Conservation (phyloP, 2,329 filamentous ascomycete genomes). For the Claviceps paspali region DNA sequence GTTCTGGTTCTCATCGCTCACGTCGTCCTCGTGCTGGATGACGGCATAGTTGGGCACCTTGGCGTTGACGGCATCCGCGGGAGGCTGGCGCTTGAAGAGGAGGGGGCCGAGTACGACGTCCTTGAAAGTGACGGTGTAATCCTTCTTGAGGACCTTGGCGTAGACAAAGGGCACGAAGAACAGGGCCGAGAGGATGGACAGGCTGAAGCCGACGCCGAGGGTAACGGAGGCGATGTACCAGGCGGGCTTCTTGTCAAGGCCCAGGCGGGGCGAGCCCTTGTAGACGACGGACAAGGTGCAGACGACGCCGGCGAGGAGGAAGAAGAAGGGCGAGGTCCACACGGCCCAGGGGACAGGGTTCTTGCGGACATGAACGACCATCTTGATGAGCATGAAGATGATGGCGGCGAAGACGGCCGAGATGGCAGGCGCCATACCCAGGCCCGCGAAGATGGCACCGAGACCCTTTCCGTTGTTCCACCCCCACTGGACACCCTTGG, state of each 20-base stretch:
- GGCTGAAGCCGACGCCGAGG: conserved; percentile 45
- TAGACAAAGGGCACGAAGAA: conserved; percentile 64
- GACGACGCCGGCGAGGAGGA: conserved; percentile 59
- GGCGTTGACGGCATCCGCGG: conserved; percentile 35
- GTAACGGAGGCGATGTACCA: conserved; percentile 55
- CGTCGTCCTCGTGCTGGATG: conserved; percentile 46
- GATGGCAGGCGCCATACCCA: conserved; percentile 53
- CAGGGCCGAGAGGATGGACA: conserved; percentile 42
- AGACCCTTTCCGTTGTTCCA: conserved; percentile 51
- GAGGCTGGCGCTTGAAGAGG: conserved; percentile 43
- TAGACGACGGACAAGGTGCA: conserved; percentile 67
- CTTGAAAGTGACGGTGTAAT: conserved; percentile 48
- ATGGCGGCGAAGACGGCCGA: conserved; percentile 45
- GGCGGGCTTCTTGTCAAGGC: conserved; percentile 47
- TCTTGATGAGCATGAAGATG: conserved; percentile 52
- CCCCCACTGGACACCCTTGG: conserved; percentile 46
- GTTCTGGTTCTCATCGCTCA: conserved; percentile 10
- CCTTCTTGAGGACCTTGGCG: conserved; percentile 52
- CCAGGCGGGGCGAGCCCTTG: conserved; percentile 60
- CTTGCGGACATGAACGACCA: conserved; percentile 52
- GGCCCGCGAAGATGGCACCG: conserved; percentile 53
- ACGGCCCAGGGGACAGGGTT: conserved; percentile 60
- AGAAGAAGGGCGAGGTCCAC: conserved; percentile 60
- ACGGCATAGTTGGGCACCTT: conserved; percentile 64
- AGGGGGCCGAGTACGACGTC: conserved; percentile 47